Evolutionary conservation across 257 asterid genomes (phyloP).

Genomic region (Primulina eburnea): DNA sequence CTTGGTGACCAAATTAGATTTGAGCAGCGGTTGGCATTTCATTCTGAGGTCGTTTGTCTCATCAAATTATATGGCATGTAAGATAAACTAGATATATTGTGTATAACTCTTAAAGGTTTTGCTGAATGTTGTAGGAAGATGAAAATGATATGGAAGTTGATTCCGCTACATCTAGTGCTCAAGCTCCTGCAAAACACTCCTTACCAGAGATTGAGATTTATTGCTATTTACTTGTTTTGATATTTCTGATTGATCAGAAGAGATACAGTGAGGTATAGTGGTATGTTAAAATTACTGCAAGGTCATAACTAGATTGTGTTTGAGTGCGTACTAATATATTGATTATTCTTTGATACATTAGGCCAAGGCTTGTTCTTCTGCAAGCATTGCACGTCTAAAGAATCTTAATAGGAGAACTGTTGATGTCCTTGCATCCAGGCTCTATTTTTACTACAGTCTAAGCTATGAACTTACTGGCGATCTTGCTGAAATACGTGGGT

Average conservation of each 20-base stretch:
- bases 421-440: conserved; percentile 75
- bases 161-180: conserved; percentile 49
- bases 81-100: not conserved
- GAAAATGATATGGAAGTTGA: conserved; percentile 60
- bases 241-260: conserved; percentile 68
- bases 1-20: not conserved
- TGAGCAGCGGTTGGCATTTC: conserved; percentile 12
- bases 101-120: conserved; percentile 12
- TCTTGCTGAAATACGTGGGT: conserved; percentile 82
- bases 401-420: conserved; percentile 60
- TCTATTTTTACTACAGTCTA: conserved; percentile 66
- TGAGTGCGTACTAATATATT: conserved; percentile 8
- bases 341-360: conserved; percentile 27
- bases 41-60: conserved; percentile 10
- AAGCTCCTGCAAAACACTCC: conserved; percentile 47
- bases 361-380: conserved; percentile 82
- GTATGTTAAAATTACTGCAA: conserved; percentile 1
- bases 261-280: conserved; percentile 53
- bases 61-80: not conserved
- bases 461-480: conserved; percentile 76
- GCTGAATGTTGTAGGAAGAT: conserved; percentile 43
- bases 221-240: conserved; percentile 64
- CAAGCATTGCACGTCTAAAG: conserved; percentile 63
- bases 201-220: conserved; percentile 68
- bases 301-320: conserved; percentile 12